A percentile compares a stretch with the other conserved stretches of the same genome.
Evolutionary conservation across 768 basidiomycete genomes (phyloP).

Genomic region (Hypholoma fasciculare): DNA sequence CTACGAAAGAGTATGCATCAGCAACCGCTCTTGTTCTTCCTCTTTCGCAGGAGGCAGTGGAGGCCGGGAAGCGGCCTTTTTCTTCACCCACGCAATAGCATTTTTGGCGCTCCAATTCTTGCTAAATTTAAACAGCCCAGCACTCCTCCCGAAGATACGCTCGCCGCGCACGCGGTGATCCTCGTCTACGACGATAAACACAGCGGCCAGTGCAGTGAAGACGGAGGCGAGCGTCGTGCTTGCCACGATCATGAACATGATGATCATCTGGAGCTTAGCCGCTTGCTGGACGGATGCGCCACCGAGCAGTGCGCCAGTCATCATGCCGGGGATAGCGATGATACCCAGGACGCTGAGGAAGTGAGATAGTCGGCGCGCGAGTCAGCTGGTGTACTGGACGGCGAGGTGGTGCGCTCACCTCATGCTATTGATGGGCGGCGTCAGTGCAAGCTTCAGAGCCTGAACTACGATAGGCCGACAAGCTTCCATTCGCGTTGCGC

Average conservation of each 20-base stretch:
- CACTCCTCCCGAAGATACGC: not conserved
- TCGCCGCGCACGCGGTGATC: conserved; percentile 1
- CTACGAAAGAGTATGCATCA: not conserved
- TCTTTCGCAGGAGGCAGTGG: not conserved
- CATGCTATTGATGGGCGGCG: conserved; percentile 86
- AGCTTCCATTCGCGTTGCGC: conserved; percentile 82
- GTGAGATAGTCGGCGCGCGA: not conserved
- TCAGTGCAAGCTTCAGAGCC: conserved; percentile 76
- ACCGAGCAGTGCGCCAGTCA: conserved; percentile 90
- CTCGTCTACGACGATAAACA: conserved; percentile 51
- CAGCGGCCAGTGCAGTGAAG: conserved; percentile 53
- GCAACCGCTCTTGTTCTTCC: not conserved
- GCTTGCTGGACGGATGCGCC: conserved; percentile 85
- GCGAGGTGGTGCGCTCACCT: conserved; percentile 40
- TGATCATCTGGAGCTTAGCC: conserved; percentile 86
- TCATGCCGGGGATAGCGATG: conserved; percentile 86
- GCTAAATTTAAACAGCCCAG: not conserved
- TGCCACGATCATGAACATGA: conserved; percentile 92
- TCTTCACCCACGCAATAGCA: not conserved
- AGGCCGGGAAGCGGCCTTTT: not conserved
- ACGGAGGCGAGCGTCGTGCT: conserved; percentile 73
- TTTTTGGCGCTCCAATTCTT: not conserved
- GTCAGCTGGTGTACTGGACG: no score
- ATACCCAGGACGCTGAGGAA: conserved; percentile 66
- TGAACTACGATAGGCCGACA: conserved; percentile 78